Evolutionary conservation across 345 rosid species (phyloP).

Genomic region (Cardamine resedifolia): DNA sequence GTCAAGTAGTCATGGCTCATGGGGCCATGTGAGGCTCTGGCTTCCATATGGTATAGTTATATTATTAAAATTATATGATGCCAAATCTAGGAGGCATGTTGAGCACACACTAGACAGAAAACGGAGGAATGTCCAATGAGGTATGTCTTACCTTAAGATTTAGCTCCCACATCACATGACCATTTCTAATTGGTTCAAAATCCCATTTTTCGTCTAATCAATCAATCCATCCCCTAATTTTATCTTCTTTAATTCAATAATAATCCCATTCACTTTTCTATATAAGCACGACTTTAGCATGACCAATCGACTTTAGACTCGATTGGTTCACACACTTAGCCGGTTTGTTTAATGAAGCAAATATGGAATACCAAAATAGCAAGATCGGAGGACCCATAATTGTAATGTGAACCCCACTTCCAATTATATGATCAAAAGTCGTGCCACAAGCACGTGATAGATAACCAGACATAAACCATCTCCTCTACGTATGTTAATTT

Average conservation of each 20-base stretch:
- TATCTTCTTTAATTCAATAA: constrained; percentile 1
- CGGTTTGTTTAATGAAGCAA: constrained; percentile 14
- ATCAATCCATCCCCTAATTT: neutral
- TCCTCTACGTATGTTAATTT: constrained; percentile 24
- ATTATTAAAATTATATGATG: constrained; percentile 11
- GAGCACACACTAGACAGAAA: constrained; percentile 8
- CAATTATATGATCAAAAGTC: constrained; percentile 39
- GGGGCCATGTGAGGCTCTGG: constrained; percentile 40
- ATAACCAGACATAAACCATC: constrained; percentile 15
- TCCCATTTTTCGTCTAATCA: constrained; percentile 8
- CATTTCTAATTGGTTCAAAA: constrained; percentile 24
- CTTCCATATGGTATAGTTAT: constrained; percentile 27
- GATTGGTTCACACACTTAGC: constrained; percentile 17
- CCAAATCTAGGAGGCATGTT: constrained; percentile 38
- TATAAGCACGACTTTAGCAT: constrained; percentile 22
- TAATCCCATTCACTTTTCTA: neutral
- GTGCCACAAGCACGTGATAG: constrained; percentile 35
- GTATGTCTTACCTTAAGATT: constrained; percentile 28
- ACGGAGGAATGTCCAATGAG: constrained; percentile 33
- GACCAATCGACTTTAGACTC: too few species aligned
- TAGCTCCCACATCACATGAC: constrained; percentile 39
- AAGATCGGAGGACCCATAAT: constrained; percentile 16
- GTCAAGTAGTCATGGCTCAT: constrained; percentile 27
- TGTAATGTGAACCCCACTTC: constrained; percentile 34
- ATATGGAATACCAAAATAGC: constrained; percentile 17